Percentiles rank a stretch among this genome's conserved stretches.
Conservation (phyloP, 257 asterid species). For the Verbena officinalis region DNA sequence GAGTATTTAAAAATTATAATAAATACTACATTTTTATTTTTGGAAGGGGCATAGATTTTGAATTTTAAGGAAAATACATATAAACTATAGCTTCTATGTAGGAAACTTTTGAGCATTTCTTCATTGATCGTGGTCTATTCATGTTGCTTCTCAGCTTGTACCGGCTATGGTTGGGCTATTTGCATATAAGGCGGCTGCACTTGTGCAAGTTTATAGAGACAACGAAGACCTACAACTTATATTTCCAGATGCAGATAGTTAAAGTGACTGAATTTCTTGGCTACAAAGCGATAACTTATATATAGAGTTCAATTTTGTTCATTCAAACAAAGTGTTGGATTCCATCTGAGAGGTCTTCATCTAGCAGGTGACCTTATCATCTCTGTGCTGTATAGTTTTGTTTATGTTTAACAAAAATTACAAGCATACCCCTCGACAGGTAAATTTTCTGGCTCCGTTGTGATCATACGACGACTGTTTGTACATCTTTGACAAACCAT, state of each 20-base stretch:
- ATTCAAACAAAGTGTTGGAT: slow-evolving; percentile 14
- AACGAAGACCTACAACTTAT: slow-evolving; percentile 83
- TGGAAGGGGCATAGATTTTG: no score
- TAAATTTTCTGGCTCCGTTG: no score
- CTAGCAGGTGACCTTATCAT: slow-evolving; percentile 19
- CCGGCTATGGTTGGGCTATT: slow-evolving; percentile 95
- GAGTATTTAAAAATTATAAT: no score
- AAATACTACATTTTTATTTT: no score
- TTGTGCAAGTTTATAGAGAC: slow-evolving; percentile 96
- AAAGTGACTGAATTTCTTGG: slow-evolving; percentile 37
- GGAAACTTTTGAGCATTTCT: background rate
- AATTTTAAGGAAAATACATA: no score
- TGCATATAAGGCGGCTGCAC: slow-evolving; percentile 95
- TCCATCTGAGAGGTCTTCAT: slow-evolving; percentile 2
- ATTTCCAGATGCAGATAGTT: slow-evolving; percentile 64
- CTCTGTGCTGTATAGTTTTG: no score
- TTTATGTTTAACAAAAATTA: no score
- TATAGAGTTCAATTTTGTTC: slow-evolving; percentile 13
- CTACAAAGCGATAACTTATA: background rate
- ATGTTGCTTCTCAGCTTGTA: slow-evolving; percentile 58
- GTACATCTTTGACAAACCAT: background rate
- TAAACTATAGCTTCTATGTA: no score
- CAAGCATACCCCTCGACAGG: no score
- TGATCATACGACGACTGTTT: background rate
- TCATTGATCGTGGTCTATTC: background rate